Evolutionary conservation across 176 grass and related monocot species (phyloP), one percentile per base, ranked within the genome.

Genomic region (Miscanthus lutarioriparius): DNA sequence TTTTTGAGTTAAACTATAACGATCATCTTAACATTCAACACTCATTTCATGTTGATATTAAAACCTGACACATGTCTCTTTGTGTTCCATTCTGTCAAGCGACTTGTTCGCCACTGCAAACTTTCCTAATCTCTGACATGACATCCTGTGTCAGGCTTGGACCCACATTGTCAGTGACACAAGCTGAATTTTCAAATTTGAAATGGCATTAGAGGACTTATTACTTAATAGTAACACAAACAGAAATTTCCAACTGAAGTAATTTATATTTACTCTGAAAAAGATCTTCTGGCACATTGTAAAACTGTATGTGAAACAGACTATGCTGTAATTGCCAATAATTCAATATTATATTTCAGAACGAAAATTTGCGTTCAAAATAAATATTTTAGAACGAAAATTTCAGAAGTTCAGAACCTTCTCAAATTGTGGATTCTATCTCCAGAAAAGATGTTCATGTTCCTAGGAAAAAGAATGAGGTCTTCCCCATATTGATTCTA

Each of bases 401-500:
- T 56, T 47, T 58, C 20, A 59, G 54, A 23, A 59, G 8, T 66
- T 76, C 38, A 76, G 37, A 71, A 75, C 48, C 37, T 70, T 82
- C 13, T 61, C 36, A 76, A 66, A 45, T 28, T 47, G 27, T 82
- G 35, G 70, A 39, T 41, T 41, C 7, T 43, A 70, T 70, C 38
- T 20, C 16, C 38, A 76, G 28, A 59, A 58, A 85, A 69, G 74
- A 72, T 63, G 28, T 38, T 27, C 63, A 80, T 75, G 70, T 11
- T 80, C 49, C 11, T 16, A 36, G 33, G 64, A 12, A 53, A 82
- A 84, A 76, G 36, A 80, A 80, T 58, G 20, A 58, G 20, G 54
- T 58, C 20, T n/a, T 58, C 54, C 22, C 10, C 54, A 59, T 59
- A 59, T 59, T 67, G 67, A 83, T 83, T 83, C 74, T 83, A 49